Percentiles rank a stretch among this genome's conserved stretches.
phyloP scores from a whole-genome alignment of 164 flowering plant species.

The Platanus orientalis region DNA sequence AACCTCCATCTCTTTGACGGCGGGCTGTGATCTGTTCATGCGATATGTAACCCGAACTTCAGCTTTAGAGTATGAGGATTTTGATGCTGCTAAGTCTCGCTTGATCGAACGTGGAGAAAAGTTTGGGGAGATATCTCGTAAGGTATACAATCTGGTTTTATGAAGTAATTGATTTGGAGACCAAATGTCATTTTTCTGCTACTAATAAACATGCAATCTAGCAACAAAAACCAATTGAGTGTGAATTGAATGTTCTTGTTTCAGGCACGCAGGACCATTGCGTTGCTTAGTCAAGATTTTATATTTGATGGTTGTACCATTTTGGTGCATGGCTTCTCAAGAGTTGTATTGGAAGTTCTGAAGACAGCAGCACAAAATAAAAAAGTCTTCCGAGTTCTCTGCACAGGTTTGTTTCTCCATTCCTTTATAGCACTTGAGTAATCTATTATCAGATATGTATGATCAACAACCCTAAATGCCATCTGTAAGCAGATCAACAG shows the following conservation, averaged over 20 bases:
- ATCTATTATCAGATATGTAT: no score
- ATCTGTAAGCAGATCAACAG: no score
- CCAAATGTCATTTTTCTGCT: not conserved
- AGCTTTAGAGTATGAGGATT: conserved; percentile 91
- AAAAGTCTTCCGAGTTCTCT: conserved; percentile 82
- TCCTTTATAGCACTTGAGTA: no score
- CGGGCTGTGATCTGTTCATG: conserved; percentile 95
- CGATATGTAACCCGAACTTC: conserved; percentile 93
- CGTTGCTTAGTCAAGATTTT: conserved; percentile 94
- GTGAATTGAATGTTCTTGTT: conserved; percentile 1
- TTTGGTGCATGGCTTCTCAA: conserved; percentile 96
- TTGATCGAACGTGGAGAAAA: conserved; percentile 94
- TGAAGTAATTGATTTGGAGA: not conserved
- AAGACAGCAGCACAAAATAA: conserved; percentile 80
- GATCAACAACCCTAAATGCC: no score
- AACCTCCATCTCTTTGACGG: conserved; percentile 92
- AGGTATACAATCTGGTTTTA: conserved; percentile 42
- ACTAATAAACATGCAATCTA: not conserved
- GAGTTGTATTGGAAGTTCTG: conserved; percentile 87
- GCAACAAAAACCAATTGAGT: not conserved
- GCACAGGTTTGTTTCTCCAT: conserved; percentile 66
- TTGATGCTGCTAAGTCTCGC: conserved; percentile 87
- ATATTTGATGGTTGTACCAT: conserved; percentile 96
- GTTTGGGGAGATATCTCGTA: conserved; percentile 90
- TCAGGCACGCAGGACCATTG: conserved; percentile 91